Percentiles rank a stretch among this genome's conserved stretches.
phyloP scores from a whole-genome alignment of 257 asterid genomes.

The Linderniella brevidens region DNA sequence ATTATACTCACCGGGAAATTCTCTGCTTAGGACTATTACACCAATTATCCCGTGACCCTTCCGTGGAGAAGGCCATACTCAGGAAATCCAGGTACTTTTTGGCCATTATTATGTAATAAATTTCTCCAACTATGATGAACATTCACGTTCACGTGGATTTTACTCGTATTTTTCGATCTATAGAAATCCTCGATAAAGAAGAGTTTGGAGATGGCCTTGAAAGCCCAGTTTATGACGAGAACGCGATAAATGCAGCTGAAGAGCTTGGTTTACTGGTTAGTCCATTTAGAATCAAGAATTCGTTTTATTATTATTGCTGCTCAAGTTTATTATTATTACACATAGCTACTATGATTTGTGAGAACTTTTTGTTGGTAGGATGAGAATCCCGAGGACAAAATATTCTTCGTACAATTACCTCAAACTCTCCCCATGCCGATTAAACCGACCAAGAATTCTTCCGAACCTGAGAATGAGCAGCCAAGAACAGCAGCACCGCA shows the following conservation, averaged over 20 bases:
- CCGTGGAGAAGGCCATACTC: constrained; percentile 81
- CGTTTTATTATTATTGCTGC: too few species aligned
- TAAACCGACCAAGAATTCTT: too few species aligned
- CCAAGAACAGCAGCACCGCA: too few species aligned
- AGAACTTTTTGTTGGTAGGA: constrained; percentile 23
- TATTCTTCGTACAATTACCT: constrained; percentile 68
- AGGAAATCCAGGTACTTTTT: constrained; percentile 71
- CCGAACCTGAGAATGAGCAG: too few species aligned
- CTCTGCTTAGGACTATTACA: constrained; percentile 46
- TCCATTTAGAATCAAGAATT: too few species aligned
- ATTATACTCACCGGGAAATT: constrained; percentile 6
- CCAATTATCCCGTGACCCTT: constrained; percentile 50
- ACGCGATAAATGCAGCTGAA: constrained; percentile 20
- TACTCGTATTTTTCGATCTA: not conserved
- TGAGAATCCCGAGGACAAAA: constrained; percentile 24
- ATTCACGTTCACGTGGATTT: too few species aligned
- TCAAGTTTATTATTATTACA: not conserved
- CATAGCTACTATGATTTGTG: not conserved
- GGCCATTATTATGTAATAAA: not conserved
- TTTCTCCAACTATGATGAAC: not conserved
- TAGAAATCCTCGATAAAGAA: constrained; percentile 59
- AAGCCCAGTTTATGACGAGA: constrained; percentile 24
- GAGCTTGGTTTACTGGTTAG: constrained; percentile 42
- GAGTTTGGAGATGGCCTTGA: constrained; percentile 45
- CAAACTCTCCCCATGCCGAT: constrained; percentile 25